Percentiles rank a stretch among this genome's conserved stretches.
Conservation (phyloP, 73 alveolate species). For the Tetrahymena malaccensis region DNA sequence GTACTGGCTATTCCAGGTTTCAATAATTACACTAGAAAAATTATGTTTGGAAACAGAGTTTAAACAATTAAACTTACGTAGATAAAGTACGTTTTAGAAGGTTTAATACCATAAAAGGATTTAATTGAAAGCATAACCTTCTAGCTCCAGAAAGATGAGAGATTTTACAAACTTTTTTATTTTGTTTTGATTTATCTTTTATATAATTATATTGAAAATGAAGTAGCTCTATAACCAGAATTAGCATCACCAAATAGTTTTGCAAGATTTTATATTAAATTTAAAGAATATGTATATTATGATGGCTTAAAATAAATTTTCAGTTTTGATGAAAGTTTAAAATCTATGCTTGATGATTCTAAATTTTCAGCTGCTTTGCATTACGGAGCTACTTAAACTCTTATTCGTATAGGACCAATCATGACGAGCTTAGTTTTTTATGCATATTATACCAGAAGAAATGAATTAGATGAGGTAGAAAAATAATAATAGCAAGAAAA, state of each 20-base stretch:
- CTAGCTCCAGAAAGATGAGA: background rate
- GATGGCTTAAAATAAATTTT: background rate
- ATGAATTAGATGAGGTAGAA: background rate
- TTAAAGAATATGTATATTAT: background rate
- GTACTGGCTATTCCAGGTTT: background rate
- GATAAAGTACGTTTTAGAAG: background rate
- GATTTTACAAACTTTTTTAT: background rate
- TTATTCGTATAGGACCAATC: background rate
- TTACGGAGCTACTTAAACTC: background rate
- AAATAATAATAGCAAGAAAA: too few relatives aligned
- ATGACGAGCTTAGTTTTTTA: background rate
- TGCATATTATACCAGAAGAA: background rate
- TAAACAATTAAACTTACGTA: background rate
- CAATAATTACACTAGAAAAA: background rate
- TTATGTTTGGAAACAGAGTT: background rate
- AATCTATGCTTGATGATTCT: background rate
- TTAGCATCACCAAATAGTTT: background rate
- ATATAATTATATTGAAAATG: background rate
- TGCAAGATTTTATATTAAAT: background rate
- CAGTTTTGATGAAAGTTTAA: background rate
- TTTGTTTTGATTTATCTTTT: background rate
- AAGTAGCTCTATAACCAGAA: background rate
- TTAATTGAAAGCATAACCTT: background rate
- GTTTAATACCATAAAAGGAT: background rate
- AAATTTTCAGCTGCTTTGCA: background rate